phyloP scores from a whole-genome alignment of 192 early-diverging fungal species.

The Podila epicladia region DNA sequence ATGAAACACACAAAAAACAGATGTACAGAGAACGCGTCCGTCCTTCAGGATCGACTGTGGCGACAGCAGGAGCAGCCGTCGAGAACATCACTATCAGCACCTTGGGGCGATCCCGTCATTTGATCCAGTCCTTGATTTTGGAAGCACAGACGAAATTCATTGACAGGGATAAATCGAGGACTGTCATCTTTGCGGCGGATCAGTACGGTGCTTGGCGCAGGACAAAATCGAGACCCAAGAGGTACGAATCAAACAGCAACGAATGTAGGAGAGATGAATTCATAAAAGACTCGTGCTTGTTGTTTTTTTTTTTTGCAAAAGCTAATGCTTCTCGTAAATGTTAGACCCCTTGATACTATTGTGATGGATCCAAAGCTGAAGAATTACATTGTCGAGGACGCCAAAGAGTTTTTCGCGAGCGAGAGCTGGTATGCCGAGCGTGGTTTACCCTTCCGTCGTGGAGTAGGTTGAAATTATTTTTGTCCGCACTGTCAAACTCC shows the following conservation, averaged over 20 bases:
- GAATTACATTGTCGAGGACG: constrained; percentile 53
- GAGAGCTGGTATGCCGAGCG: constrained; percentile 67
- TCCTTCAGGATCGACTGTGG: constrained; percentile 28
- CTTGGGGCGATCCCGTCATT: constrained; percentile 57
- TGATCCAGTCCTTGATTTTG: constrained; percentile 61
- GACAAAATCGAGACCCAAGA: constrained; percentile 47
- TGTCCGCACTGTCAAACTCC: not conserved
- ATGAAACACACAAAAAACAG: not conserved
- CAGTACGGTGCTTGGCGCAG: constrained; percentile 73
- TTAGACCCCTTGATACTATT: constrained; percentile 63
- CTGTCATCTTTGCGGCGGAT: constrained; percentile 73
- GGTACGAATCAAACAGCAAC: not conserved
- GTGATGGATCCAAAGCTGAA: constrained; percentile 62
- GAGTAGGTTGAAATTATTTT: constrained; percentile 29
- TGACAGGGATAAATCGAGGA: constrained; percentile 66
- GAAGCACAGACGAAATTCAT: constrained; percentile 66
- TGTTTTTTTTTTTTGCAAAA: not conserved
- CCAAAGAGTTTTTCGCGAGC: constrained; percentile 61
- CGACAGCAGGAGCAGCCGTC: constrained; percentile 29
- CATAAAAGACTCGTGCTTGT: not conserved
- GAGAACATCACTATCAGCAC: constrained; percentile 67
- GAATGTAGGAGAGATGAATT: not conserved
- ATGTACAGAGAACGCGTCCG: constrained; percentile 52
- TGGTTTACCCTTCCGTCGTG: constrained; percentile 73
- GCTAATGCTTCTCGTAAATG: not conserved